Conservation (phyloP, 164 flowering plant genomes). For the Nelumbo lutea region DNA sequence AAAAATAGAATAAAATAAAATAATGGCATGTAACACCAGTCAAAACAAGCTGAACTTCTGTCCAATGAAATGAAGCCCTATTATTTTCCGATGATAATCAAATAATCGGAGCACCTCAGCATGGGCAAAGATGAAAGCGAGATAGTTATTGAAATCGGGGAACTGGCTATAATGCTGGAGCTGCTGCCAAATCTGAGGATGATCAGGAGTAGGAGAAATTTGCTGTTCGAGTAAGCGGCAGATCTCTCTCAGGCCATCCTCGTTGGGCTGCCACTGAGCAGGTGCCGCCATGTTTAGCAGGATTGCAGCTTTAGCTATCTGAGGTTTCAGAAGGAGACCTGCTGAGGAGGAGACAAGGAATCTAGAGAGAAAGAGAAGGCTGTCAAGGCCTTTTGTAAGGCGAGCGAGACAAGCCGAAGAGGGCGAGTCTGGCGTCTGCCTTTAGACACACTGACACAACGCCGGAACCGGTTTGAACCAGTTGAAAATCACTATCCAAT, state of each 20-base stretch:
- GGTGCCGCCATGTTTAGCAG: slow-evolving; percentile 17
- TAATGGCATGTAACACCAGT: neutral
- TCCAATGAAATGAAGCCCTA: neutral
- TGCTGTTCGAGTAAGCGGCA: slow-evolving; percentile 81
- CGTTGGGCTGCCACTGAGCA: slow-evolving; percentile 72
- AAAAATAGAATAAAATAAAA: too few species aligned
- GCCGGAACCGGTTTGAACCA: too few species aligned
- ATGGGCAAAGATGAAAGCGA: slow-evolving; percentile 77
- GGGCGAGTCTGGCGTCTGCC: too few species aligned
- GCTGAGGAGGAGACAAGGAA: too few species aligned
- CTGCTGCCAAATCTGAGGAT: slow-evolving; percentile 83
- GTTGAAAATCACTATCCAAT: too few species aligned
- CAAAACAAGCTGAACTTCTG: neutral
- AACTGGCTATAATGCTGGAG: slow-evolving; percentile 83
- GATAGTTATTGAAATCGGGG: slow-evolving; percentile 98
- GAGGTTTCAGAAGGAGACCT: too few species aligned
- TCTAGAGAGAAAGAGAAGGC: too few species aligned
- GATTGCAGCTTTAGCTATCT: too few species aligned
- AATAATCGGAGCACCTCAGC: slow-evolving; percentile 55
- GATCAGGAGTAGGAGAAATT: slow-evolving; percentile 76
- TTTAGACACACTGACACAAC: too few species aligned
- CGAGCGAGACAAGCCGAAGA: too few species aligned
- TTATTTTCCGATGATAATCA: neutral
- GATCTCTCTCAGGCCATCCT: slow-evolving; percentile 84
- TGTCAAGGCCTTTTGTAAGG: too few species aligned